Conservation (phyloP, 2,329 filamentous ascomycete genomes). For the Diaporthe helianthi region DNA sequence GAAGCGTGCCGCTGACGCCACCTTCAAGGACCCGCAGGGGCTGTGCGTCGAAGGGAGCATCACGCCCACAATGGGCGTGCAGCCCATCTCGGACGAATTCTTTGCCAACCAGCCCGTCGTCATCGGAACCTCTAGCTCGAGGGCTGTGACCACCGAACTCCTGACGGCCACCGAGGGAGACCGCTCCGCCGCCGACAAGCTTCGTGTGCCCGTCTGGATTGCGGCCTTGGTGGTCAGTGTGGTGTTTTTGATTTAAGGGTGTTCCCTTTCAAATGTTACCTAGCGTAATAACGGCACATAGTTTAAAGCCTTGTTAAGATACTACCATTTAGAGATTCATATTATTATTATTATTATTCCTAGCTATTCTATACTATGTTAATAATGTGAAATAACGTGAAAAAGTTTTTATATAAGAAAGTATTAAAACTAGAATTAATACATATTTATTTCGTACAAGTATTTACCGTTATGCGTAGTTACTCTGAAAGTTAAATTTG, state of each 20-base stretch:
- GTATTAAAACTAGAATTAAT: too few relatives aligned
- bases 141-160: neutral
- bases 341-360: neutral
- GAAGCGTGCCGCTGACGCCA: constrained; percentile 47
- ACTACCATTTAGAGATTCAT: neutral
- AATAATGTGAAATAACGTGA: neutral
- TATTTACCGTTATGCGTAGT: too few relatives aligned
- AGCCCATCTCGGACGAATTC: constrained; percentile 21
- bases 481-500: too few relatives aligned
- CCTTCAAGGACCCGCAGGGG: constrained; percentile 43
- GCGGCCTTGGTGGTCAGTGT: constrained; percentile 24
- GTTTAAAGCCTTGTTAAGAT: neutral
- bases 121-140: constrained; percentile 6
- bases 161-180: neutral
- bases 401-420: too few relatives aligned
- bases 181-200: constrained; percentile 12
- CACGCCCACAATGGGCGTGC: constrained; percentile 36
- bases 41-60: constrained; percentile 46
- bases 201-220: neutral
- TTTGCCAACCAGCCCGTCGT: neutral
- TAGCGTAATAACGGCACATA: neutral
- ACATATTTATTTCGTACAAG: too few relatives aligned
- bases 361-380: neutral
- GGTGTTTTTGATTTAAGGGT: constrained; percentile 8
- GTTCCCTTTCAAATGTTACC: neutral